phyloP scores from a whole-genome alignment of 306 rosid species.

The Pachyrhizus erosus region DNA sequence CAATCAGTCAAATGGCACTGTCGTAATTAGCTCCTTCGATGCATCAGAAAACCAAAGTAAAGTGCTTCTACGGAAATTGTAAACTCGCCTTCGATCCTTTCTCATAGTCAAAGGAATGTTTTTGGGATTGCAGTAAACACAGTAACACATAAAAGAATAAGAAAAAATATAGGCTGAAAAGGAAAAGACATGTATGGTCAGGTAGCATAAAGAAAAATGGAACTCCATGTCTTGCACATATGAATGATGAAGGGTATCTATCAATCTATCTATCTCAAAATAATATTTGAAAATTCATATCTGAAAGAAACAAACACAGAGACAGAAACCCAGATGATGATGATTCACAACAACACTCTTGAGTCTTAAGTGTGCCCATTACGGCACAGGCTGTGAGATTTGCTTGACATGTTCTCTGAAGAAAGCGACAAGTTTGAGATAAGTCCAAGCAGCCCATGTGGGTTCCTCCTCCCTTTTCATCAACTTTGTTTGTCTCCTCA shows the following conservation, averaged over 20 bases:
- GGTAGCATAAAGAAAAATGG: slow-evolving; percentile 27
- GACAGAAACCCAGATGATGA: slow-evolving; percentile 49
- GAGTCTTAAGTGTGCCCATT: slow-evolving; percentile 57
- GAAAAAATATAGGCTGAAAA: slow-evolving; percentile 20
- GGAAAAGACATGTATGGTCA: slow-evolving; percentile 37
- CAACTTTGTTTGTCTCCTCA: slow-evolving; percentile 24
- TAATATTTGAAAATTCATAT: neutral
- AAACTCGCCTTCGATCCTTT: slow-evolving; percentile 30
- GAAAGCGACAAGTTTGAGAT: slow-evolving; percentile 63
- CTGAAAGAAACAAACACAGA: slow-evolving; percentile 36
- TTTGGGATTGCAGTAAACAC: slow-evolving; percentile 41
- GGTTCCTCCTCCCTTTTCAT: slow-evolving; percentile 46
- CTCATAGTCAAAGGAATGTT: slow-evolving; percentile 43
- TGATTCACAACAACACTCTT: slow-evolving; percentile 40
- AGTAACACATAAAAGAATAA: neutral
- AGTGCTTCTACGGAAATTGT: neutral
- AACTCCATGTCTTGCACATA: slow-evolving; percentile 33
- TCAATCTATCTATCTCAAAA: neutral
- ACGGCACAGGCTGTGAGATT: slow-evolving; percentile 67
- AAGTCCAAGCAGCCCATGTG: slow-evolving; percentile 81
- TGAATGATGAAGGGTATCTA: neutral
- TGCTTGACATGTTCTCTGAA: slow-evolving; percentile 46
- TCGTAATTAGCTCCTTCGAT: slow-evolving; percentile 31
- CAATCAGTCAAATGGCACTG: slow-evolving; percentile 17
- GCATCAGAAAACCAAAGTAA: neutral